Evolutionary conservation across 2,329 filamentous ascomycete species (phyloP), one percentile per base, ranked within the genome.

Genomic region (Penicillium occitanis): DNA sequence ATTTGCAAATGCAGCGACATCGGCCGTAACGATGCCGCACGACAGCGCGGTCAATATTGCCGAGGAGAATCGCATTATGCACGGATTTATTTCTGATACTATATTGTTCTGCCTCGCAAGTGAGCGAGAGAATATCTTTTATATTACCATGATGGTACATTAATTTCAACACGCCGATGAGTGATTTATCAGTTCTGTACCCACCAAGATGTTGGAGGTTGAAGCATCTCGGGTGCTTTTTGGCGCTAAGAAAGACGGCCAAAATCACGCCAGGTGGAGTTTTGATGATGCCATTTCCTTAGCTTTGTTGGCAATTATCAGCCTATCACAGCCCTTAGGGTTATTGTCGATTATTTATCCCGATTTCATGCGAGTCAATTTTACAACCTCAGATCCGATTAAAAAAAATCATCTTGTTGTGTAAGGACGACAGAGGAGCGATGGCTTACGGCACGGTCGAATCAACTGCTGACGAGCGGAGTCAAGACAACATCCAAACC

Each of bases 221-320:
- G 44, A 33, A 51, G 48, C 48, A 55, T 37, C 51, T 19, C 17
- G 51, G 30, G 22, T 37, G 48, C 17, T 51, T 46, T 25, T 53
- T 33, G 25, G 28, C 50, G 50, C 50, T 53, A 53, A 53, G 25
- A 33, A 30, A 33, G 0, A 33, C 14, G 6, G 14, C 28, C 13
- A 33, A n/a, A 53, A 53, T 53, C 25, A 33, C 50, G 50, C 50
- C 14, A 53, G 50, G 50, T 33, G 50, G 50, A 53, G 50, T 33
- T 53, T 33, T 33, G 28, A 53, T 53, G 50, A 53, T 53, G 50
- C 50, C 50, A 53, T 53, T 8, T 13, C n/a, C 50, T n/a, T 53
- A 28, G 48, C 13, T 30, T 5, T 10, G 6, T 33, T 8, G 48
- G 25, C 48, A 28, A 1, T 17, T 17, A 17, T 17, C 25, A 28